phyloP scores from a whole-genome alignment of 176 grass and related monocot genomes.

The Tillandsia leiboldiana region DNA sequence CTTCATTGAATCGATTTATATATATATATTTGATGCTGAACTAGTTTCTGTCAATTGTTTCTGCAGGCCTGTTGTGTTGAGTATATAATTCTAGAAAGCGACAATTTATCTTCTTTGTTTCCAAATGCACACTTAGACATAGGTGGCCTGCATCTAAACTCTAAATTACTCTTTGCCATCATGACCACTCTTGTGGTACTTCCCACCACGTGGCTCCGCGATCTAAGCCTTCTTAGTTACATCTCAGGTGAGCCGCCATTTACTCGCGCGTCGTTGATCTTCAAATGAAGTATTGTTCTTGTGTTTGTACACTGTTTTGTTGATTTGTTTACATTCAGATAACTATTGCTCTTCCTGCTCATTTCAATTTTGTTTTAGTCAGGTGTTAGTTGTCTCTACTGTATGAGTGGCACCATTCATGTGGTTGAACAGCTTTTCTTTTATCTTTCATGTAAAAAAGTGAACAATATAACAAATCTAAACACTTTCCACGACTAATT shows the following conservation, averaged over 20 bases:
- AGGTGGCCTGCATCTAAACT: conserved; percentile 47
- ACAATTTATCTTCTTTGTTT: conserved; percentile 80
- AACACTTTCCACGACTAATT: too few relatives aligned
- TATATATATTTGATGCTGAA: neutral
- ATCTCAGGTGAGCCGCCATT: conserved; percentile 48
- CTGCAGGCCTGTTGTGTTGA: conserved; percentile 89
- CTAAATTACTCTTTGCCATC: conserved; percentile 74
- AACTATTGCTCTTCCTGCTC: too few relatives aligned
- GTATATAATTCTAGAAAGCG: conserved; percentile 87
- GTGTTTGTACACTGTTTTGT: too few relatives aligned
- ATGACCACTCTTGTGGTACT: conserved; percentile 65
- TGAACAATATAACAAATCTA: too few relatives aligned
- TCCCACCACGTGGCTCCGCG: conserved; percentile 89
- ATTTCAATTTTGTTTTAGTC: too few relatives aligned
- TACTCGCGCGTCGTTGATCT: neutral
- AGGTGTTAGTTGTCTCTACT: too few relatives aligned
- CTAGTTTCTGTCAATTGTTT: neutral
- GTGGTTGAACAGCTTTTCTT: too few relatives aligned
- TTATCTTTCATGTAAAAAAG: too few relatives aligned
- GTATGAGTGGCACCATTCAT: too few relatives aligned
- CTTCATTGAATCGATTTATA: too few relatives aligned
- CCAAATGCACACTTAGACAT: conserved; percentile 57
- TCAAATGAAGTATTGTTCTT: too few relatives aligned
- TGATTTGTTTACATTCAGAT: too few relatives aligned
- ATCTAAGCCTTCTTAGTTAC: conserved; percentile 76